A percentile compares a stretch with the other conserved stretches of the same genome.
These are phyloP conservation scores for Cordyceps farinosa DNA, from an alignment of 2,329 filamentous ascomycete species.

Conservation along the genomic window DNA sequence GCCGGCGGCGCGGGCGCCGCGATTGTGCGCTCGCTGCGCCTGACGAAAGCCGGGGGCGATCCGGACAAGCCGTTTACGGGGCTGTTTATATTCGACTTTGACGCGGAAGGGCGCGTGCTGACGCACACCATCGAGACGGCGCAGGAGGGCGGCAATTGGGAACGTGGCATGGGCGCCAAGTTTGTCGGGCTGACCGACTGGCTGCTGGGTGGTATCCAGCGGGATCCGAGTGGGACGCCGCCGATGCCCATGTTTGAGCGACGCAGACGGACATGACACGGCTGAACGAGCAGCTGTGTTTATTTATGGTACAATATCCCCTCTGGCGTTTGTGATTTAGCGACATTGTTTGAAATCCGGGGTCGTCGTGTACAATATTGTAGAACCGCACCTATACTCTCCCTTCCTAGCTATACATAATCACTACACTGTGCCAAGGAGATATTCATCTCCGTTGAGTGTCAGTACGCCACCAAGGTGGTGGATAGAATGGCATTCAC, in stretches of 20 bases:
- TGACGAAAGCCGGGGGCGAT: slow-evolving; percentile 35
- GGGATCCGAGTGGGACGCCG: slow-evolving; percentile 30
- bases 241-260: slow-evolving; percentile 37
- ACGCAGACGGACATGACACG: slow-evolving; percentile 25
- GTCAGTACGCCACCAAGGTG: not conserved
- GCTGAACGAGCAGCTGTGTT: slow-evolving; percentile 1
- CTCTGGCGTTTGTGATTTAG: slow-evolving; percentile 14
- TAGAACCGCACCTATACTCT: not conserved
- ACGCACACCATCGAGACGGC: slow-evolving; percentile 94
- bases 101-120: slow-evolving; percentile 75
- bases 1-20: slow-evolving; percentile 24
- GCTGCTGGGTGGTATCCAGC: slow-evolving; percentile 79
- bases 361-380: not conserved
- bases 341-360: slow-evolving; percentile 1
- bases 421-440: no score
- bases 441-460: not conserved
- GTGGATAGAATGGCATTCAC: not conserved
- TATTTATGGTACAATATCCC: not conserved
- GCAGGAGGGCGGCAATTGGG: slow-evolving; percentile 78
- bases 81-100: slow-evolving; percentile 94
- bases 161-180: slow-evolving; percentile 72
- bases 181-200: slow-evolving; percentile 93
- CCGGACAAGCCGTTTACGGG: slow-evolving; percentile 79
- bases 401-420: not conserved
- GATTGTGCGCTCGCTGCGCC: slow-evolving; percentile 42